Percentiles rank a stretch among this genome's conserved stretches.
phyloP scores from a whole-genome alignment of 768 basidiomycete species.

The Lentinus brumalis region DNA sequence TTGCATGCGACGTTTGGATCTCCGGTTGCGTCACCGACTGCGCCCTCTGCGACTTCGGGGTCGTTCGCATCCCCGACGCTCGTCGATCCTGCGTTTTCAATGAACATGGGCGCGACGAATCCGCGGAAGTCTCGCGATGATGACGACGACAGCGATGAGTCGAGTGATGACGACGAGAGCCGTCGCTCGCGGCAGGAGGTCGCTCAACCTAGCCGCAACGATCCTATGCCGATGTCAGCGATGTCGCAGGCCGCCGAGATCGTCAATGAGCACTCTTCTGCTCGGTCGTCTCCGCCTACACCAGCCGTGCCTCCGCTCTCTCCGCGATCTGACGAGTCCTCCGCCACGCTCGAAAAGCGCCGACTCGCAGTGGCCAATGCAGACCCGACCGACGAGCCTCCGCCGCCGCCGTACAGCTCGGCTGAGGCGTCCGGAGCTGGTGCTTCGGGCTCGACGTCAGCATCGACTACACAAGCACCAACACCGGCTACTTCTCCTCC shows the following conservation, averaged over 20 bases:
- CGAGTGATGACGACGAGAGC: not conserved
- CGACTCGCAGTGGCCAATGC: conserved; percentile 15
- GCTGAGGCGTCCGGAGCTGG: conserved; percentile 1
- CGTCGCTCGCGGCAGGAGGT: conserved; percentile 35
- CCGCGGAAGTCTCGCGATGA: conserved; percentile 41
- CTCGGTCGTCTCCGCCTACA: conserved; percentile 2
- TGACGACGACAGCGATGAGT: conserved; percentile 14
- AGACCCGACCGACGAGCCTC: conserved; percentile 28
- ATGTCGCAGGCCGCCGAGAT: conserved; percentile 15
- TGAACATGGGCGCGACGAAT: conserved; percentile 37
- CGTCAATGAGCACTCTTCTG: not conserved
- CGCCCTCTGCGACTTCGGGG: conserved; percentile 16
- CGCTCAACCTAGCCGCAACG: conserved; percentile 50
- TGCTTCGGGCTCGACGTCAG: conserved; percentile 8
- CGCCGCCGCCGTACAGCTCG: conserved; percentile 34
- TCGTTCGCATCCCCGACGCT: conserved; percentile 23
- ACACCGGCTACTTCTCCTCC: conserved; percentile 21
- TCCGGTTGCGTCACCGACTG: conserved; percentile 33
- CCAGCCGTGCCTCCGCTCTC: not conserved
- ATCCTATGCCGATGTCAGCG: conserved; percentile 6
- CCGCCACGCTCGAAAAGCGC: conserved; percentile 15
- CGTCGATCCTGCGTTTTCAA: conserved; percentile 18
- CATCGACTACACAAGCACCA: conserved; percentile 18
- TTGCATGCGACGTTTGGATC: conserved; percentile 46
- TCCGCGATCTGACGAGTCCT: not conserved